Evolutionary conservation across 2,329 filamentous ascomycete species (phyloP).

Genomic region (Ophiostoma sp.): DNA sequence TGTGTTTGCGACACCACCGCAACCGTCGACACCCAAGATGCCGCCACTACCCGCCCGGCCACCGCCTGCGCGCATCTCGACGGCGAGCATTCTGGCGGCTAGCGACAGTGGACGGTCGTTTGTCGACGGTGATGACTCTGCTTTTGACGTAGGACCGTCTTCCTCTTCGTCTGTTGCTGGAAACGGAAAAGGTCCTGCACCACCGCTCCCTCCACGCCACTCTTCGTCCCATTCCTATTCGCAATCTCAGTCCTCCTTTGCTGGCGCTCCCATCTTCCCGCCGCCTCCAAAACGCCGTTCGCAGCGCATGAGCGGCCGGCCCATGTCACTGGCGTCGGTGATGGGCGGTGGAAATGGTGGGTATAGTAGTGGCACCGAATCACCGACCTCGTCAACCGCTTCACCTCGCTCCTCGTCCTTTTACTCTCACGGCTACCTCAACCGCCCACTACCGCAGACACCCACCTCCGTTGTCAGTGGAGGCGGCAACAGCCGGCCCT

Average conservation of each 20-base stretch:
- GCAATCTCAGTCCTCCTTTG: not conserved
- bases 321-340: slow-evolving; percentile 19
- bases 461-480: slow-evolving; percentile 18
- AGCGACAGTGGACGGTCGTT: not conserved
- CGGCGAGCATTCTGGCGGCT: not conserved
- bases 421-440: slow-evolving; percentile 18
- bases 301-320: slow-evolving; percentile 14
- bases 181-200: not conserved
- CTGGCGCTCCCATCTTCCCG: slow-evolving; percentile 11
- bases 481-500: slow-evolving; percentile 10
- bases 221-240: not conserved
- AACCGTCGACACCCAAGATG: not conserved
- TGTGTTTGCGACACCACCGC: slow-evolving; percentile 9
- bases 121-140: not conserved
- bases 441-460: slow-evolving; percentile 24
- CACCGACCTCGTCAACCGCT: slow-evolving; percentile 17
- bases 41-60: slow-evolving; percentile 10
- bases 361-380: not conserved
- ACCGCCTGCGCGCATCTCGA: not conserved
- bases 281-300: slow-evolving; percentile 15
- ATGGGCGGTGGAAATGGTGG: not conserved
- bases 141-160: not conserved
- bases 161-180: not conserved
- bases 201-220: not conserved
- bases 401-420: slow-evolving; percentile 18